Base-by-base conservation (phyloP, 805 yeast species). In the Suhomyces canberraensis region DNA sequence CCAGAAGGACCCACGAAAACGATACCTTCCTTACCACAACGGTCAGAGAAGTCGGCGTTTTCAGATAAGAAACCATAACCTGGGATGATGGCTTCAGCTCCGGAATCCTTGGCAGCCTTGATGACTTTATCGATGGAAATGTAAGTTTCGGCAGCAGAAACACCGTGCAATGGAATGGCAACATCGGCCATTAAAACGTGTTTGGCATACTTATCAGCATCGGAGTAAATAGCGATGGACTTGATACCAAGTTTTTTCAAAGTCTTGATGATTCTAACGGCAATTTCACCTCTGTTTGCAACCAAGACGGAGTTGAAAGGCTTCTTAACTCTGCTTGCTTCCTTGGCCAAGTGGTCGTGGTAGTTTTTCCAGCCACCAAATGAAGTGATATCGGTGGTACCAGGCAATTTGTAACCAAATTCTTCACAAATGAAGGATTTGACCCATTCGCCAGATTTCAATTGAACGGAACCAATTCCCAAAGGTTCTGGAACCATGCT, bases 281-380 rank as follows among this genome's bases (percentile, higher is more conserved):
- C 97, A 52, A 91, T 91, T 65, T 91, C 98, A 59, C 98, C 98
- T 66, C 98, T 78, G 69, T 91, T 91, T 27, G 98, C 98, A 37
- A 91, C 93, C 38, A 91, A 73, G n/a, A 91, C 96, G 8, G 83
- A 75, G 15, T 79, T 71, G 64, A 89, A 88, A 1, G 95, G 93
- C 51, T 76, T 78, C 39, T 52, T 53, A 29, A 32, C 43, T 43
- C 45, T 46, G 21, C 37, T 36, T 40, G 64, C 64, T 26, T 54
- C 52, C 15, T 51, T 51, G 16, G 47, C 47, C 25, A 64, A 52
- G 40, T 54, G 64, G 40, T 36, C 69, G 32, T 76, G 66, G 64
- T 85, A 87, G 2, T 71, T 64, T 58, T 81, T 79, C 91, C 96
- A 91, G 4, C 96, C 95, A 29, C 97, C 97, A 55, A 66, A 84